These are phyloP conservation scores for Brasenia schreberi DNA, from an alignment of 164 flowering plant species.

Conservation along the genomic window DNA sequence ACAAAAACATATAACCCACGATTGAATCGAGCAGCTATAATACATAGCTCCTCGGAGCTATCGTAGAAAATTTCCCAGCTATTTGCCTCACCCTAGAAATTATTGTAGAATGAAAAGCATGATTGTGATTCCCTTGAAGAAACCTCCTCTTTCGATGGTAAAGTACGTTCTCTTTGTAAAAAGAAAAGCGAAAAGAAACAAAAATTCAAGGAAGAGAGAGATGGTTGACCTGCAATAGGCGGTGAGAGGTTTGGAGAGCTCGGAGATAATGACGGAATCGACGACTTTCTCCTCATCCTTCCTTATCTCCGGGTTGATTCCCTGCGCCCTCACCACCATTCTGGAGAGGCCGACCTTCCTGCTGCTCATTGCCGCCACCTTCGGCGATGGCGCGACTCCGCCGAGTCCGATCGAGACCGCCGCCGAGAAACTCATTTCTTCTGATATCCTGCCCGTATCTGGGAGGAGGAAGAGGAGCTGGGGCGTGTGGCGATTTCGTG, in stretches of 20 bases:
- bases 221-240: conserved; percentile 69
- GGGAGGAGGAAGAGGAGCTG: background rate
- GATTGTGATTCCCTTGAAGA: no score
- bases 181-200: no score
- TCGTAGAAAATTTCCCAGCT: no score
- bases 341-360: background rate
- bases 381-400: background rate
- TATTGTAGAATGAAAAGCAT: no score
- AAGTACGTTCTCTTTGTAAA: no score
- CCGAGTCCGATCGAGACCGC: background rate
- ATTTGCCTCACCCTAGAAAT: no score
- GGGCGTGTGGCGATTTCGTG: background rate
- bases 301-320: conserved; percentile 64
- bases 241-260: conserved; percentile 80
- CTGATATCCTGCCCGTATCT: background rate
- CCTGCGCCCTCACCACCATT: conserved; percentile 13
- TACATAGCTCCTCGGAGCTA: no score
- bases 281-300: conserved; percentile 73
- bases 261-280: conserved; percentile 63
- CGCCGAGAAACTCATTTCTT: background rate
- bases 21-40: no score
- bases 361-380: background rate
- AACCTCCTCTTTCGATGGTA: no score
- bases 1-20: no score
- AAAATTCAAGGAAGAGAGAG: background rate